phyloP scores from a whole-genome alignment of 2,329 filamentous ascomycete species.

The Allantophomopsis lycopodina region DNA sequence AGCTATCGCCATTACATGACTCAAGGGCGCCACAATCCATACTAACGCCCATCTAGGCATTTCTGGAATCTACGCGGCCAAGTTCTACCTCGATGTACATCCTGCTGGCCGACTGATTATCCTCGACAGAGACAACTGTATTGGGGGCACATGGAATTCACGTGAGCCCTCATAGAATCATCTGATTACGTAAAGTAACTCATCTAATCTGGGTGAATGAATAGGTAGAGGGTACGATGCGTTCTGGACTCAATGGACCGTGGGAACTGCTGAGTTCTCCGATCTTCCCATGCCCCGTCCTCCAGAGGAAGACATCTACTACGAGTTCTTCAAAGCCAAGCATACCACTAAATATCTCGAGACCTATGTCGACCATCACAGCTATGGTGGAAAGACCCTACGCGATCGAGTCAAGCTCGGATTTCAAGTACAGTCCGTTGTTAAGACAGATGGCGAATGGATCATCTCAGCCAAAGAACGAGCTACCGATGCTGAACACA shows the following conservation, averaged over 20 bases:
- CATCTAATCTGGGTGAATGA: slow-evolving; percentile 1
- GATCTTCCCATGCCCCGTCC: slow-evolving; percentile 15
- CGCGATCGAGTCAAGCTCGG: slow-evolving; percentile 11
- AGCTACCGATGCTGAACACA: background rate
- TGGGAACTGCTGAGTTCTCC: slow-evolving; percentile 17
- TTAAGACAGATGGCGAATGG: slow-evolving; percentile 10
- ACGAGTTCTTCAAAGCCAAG: slow-evolving; percentile 14
- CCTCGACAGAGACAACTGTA: no score
- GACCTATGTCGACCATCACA: slow-evolving; percentile 9
- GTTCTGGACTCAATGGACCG: slow-evolving; percentile 19
- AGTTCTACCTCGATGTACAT: no score
- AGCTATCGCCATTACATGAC: no score
- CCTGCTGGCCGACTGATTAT: no score
- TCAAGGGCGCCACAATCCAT: no score
- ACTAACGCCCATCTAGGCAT: no score
- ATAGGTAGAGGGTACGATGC: slow-evolving; percentile 12
- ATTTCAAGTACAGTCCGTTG: slow-evolving; percentile 7
- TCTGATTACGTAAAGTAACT: no score
- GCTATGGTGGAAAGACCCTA: slow-evolving; percentile 8
- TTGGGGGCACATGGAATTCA: no score
- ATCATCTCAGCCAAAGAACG: background rate
- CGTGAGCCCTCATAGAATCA: no score
- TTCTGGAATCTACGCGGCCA: no score
- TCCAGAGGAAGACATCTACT: slow-evolving; percentile 11
- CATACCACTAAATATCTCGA: slow-evolving; percentile 16